Evolutionary conservation across 371 early-diverging fungal species (phyloP).

Genomic region (Syncephalastrum racemosum): DNA sequence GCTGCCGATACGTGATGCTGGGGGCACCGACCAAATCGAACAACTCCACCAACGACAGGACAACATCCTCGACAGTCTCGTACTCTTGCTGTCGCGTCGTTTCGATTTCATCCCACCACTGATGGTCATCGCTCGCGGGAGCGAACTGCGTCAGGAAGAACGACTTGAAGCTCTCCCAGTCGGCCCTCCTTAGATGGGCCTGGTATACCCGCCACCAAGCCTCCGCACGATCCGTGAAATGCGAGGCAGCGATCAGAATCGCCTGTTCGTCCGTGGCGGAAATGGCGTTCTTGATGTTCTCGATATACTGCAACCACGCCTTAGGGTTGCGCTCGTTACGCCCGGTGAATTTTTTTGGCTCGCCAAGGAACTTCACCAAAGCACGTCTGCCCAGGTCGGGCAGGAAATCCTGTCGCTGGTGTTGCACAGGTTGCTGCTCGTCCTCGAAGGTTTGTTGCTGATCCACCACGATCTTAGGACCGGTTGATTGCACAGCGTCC

Average conservation of each 20-base stretch:
- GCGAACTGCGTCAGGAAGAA: constrained; percentile 1
- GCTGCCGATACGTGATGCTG: background rate
- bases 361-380: too few species aligned
- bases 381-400: too few species aligned
- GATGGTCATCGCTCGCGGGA: background rate
- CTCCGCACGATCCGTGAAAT: background rate
- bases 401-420: too few species aligned
- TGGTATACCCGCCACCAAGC: constrained; percentile 4
- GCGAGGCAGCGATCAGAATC: background rate
- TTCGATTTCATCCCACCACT: background rate
- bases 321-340: too few species aligned
- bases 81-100: constrained; percentile 3
- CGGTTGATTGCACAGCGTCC: too few species aligned
- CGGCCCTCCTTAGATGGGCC: too few species aligned
- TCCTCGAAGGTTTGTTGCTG: too few species aligned
- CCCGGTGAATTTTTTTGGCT: too few species aligned
- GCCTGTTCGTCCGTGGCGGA: background rate
- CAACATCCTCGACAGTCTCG: background rate
- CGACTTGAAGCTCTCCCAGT: background rate
- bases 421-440: too few species aligned
- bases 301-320: too few species aligned
- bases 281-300: too few species aligned
- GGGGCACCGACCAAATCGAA: background rate
- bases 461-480: too few species aligned
- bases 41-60: background rate